phyloP scores from a whole-genome alignment of 495 filamentous ascomycete species.

The Aspergillus olivimuriae region DNA sequence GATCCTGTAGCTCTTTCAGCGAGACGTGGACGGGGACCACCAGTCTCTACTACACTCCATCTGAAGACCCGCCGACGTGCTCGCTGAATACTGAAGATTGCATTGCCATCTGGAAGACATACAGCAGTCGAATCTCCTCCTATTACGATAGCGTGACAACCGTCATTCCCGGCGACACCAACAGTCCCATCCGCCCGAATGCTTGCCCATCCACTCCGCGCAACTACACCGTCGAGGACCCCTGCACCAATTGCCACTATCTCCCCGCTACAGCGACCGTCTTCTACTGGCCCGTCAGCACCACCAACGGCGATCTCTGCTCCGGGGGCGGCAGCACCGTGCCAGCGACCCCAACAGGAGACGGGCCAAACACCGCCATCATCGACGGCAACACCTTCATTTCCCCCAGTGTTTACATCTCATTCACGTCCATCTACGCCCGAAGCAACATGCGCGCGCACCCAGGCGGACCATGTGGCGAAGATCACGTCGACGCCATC shows the following conservation, averaged over 20 bases:
- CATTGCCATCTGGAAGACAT: slow-evolving; percentile 21
- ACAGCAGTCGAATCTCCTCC: slow-evolving; percentile 8
- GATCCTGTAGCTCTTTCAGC: background rate
- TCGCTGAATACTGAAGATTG: slow-evolving; percentile 13
- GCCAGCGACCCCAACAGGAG: slow-evolving; percentile 7
- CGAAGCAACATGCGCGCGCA: slow-evolving; percentile 17
- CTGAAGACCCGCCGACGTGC: no score
- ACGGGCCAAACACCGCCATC: slow-evolving; percentile 19
- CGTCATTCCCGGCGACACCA: slow-evolving; percentile 13
- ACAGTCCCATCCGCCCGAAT: slow-evolving; percentile 13
- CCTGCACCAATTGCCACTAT: slow-evolving; percentile 19
- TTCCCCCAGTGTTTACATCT: slow-evolving; percentile 20
- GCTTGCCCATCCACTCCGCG: slow-evolving; percentile 10
- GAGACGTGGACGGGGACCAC: background rate
- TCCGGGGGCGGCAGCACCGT: slow-evolving; percentile 19
- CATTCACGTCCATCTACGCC: slow-evolving; percentile 22
- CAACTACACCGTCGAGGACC: slow-evolving; percentile 13
- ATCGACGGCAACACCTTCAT: slow-evolving; percentile 17
- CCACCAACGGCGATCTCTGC: slow-evolving; percentile 18
- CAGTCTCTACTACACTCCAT: no score
- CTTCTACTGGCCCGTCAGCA: slow-evolving; percentile 24
- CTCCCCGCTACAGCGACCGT: slow-evolving; percentile 22
- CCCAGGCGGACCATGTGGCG: slow-evolving; percentile 16
- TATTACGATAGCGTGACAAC: slow-evolving; percentile 8
- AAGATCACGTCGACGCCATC: slow-evolving; percentile 12